Evolutionary conservation across 2,329 filamentous ascomycete genomes (phyloP), one percentile per base, ranked within the genome.

Genomic region (Ophiostoma piceae): DNA sequence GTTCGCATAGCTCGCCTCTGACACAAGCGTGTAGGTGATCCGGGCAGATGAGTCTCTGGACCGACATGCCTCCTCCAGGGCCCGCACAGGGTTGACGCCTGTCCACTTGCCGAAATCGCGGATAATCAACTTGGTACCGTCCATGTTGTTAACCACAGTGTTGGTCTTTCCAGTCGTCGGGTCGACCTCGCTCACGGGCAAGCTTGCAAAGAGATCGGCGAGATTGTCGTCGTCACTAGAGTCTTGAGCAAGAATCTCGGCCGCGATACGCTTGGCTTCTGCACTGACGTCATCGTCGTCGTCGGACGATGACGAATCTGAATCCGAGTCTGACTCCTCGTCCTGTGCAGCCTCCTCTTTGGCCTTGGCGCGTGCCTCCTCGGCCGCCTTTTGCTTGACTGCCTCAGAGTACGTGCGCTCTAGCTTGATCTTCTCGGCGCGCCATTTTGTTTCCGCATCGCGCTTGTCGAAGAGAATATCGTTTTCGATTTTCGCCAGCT

Each of bases 11-110:
- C 88, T 83, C 5, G 88, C 88, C 32, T 90, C 85, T 1, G 92
- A 96, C 35, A 95, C 81, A 60, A 90, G 79, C 70, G 84, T 87
- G 77, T 90, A 95, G 2, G 80, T 81, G 32, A 97, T 79, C 74
- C 85, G 90, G 39, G 85, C 90, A 3, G 84, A 84, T 1, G 89
- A 82, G 76, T 97, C 92, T 32, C 57, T 90, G 73, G 92, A 87
- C 74, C 90, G 89, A 77, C 94, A 96, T n/a, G 92, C 87, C 78
- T 97, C 94, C 77, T 97, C 93, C 14, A 98, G 80, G 37, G 92
- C 84, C 73, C 90, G 85, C 72, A 88, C 86, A 19, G 94, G 94
- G 74, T 82, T 91, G 39, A 96, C 79, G 8, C 94, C 94, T 16
- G 86, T 86, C 82, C 88, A 89, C 77, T 92, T 92, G 1, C 92